Evolutionary conservation across 2,329 filamentous ascomycete genomes (phyloP).

Genomic region (Plectosphaerella sp.): DNA sequence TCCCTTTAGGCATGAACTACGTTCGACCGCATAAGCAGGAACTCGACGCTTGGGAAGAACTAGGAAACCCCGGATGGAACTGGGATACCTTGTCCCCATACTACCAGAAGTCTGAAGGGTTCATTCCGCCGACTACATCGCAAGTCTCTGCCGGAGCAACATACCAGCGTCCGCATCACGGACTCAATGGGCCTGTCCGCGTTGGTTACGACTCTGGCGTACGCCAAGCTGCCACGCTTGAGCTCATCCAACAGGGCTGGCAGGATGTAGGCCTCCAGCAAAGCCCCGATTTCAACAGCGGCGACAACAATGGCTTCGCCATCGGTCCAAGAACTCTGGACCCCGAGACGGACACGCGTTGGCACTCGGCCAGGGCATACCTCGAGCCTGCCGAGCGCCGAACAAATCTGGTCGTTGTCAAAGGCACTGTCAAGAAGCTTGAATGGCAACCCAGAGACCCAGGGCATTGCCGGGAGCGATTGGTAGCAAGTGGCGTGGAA

Average conservation of each 20-base stretch:
- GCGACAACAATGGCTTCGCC: conserved; percentile 30
- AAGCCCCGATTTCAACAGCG: conserved; percentile 33
- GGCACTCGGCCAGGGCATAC: conserved; percentile 37
- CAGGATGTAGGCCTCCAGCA: conserved; percentile 21
- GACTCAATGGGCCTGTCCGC: conserved; percentile 25
- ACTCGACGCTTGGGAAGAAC: conserved; percentile 36
- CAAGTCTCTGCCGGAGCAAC: conserved; percentile 29
- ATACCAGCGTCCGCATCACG: conserved; percentile 28
- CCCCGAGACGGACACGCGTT: conserved; percentile 25
- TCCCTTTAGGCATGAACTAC: conserved; percentile 31
- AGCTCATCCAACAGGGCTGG: conserved; percentile 23
- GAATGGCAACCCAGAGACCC: conserved; percentile 15
- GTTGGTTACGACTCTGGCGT: conserved; percentile 30
- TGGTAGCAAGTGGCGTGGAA: conserved; percentile 28
- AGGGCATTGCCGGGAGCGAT: conserved; percentile 3
- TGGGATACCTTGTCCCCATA: conserved; percentile 41
- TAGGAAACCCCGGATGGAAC: conserved; percentile 40
- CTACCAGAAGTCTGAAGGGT: conserved; percentile 31
- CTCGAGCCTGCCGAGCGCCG: conserved; percentile 30
- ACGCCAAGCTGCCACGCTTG: conserved; percentile 25
- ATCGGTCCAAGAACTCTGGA: conserved; percentile 36
- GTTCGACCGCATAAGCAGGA: conserved; percentile 36
- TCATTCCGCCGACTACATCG: conserved; percentile 14
- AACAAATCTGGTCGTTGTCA: conserved; percentile 31
- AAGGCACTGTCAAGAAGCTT: conserved; percentile 28